These are phyloP conservation scores for Trypanosoma caninum DNA, from an alignment of 208 protist species.

Conservation along the genomic window DNA sequence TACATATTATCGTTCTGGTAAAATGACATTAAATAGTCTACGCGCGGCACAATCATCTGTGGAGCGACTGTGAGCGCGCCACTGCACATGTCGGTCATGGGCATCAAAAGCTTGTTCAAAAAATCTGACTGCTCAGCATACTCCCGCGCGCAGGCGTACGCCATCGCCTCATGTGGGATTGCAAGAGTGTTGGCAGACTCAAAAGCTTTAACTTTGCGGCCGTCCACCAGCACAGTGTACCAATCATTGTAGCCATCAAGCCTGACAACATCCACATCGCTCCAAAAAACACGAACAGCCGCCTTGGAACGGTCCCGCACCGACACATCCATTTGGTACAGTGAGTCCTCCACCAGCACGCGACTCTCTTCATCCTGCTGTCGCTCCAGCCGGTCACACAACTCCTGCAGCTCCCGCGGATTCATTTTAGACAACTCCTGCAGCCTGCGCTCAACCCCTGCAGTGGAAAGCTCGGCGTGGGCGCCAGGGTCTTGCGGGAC, in stretches of 20 bases:
- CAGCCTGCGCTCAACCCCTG: conserved; percentile 81
- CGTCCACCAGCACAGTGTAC: conserved; percentile 87
- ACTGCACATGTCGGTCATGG: conserved; percentile 87
- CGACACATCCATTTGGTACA: conserved; percentile 92
- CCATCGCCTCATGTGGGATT: conserved; percentile 84
- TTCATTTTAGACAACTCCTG: conserved; percentile 72
- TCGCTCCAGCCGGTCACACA: conserved; percentile 50
- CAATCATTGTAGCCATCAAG: conserved; percentile 61
- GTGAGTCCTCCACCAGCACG: conserved; percentile 77
- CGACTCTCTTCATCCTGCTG: conserved; percentile 70
- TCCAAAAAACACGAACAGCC: conserved; percentile 86
- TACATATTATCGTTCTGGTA: conserved; percentile 92
- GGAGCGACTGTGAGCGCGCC: conserved; percentile 80
- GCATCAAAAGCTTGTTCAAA: conserved; percentile 90
- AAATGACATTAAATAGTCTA: conserved; percentile 92
- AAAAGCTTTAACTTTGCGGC: conserved; percentile 85
- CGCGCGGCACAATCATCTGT: conserved; percentile 81
- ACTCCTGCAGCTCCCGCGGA: conserved; percentile 64
- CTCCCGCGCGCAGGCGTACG: conserved; percentile 81
- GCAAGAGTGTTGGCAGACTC: conserved; percentile 68
- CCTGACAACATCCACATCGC: conserved; percentile 72
- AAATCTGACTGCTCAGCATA: conserved; percentile 80
- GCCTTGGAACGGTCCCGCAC: conserved; percentile 53
- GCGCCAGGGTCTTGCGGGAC: conserved; percentile 79
- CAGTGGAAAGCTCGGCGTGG: conserved; percentile 77